Evolutionary conservation across 1,139 yeast species (phyloP).

Genomic region (Kurtzmaniella quercitrusa): DNA sequence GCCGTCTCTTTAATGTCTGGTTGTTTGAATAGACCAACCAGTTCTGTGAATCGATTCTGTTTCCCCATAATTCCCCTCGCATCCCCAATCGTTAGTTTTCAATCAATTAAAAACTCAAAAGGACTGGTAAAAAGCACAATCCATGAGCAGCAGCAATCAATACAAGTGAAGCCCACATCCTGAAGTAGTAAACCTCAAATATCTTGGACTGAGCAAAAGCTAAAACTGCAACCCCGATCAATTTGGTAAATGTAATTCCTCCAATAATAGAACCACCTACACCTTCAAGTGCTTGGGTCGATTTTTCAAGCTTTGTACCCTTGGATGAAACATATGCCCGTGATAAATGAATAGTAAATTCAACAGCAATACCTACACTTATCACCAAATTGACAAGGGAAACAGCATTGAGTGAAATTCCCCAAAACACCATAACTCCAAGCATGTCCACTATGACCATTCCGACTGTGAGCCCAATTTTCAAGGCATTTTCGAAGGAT

Average conservation of each 20-base stretch:
- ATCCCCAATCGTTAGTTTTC: too few relatives aligned
- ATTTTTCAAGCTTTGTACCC: slow-evolving; percentile 21
- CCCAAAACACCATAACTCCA: slow-evolving; percentile 75
- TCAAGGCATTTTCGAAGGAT: slow-evolving; percentile 54
- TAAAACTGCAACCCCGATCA: slow-evolving; percentile 81
- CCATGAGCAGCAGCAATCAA: slow-evolving; percentile 76
- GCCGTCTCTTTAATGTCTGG: too few relatives aligned
- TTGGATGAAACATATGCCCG: slow-evolving; percentile 56
- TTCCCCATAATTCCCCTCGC: too few relatives aligned
- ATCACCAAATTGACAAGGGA: slow-evolving; percentile 83
- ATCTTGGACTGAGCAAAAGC: slow-evolving; percentile 85
- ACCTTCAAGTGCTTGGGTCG: slow-evolving; percentile 59
- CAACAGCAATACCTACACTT: slow-evolving; percentile 90
- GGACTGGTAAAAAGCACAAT: slow-evolving; percentile 70
- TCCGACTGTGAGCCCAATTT: slow-evolving; percentile 55
- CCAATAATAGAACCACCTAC: slow-evolving; percentile 88
- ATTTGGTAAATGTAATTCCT: slow-evolving; percentile 86
- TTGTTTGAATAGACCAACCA: too few relatives aligned
- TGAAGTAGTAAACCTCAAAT: slow-evolving; percentile 85
- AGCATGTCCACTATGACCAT: slow-evolving; percentile 71
- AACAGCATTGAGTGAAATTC: slow-evolving; percentile 81
- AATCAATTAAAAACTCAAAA: slow-evolving; percentile 40
- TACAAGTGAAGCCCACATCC: slow-evolving; percentile 92
- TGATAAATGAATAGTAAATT: slow-evolving; percentile 84
- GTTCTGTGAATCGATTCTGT: too few relatives aligned